Base-by-base conservation (phyloP, 1,284 basidiomycete genomes). In the Cryptococcus deneoformans region DNA sequence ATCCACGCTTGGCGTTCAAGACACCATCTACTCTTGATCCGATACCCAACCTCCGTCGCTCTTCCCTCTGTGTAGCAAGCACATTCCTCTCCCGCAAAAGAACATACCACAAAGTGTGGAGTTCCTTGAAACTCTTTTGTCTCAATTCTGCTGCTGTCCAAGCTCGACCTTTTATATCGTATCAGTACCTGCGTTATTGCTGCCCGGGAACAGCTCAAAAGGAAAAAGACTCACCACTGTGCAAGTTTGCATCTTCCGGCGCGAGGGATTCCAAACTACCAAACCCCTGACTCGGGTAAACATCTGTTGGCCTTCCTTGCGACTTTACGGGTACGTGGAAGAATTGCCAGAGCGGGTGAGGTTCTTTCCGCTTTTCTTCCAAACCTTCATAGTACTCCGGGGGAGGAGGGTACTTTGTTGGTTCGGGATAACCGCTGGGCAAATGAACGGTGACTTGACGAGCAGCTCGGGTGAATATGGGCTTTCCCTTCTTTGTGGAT, bases 81-180 rank as follows among this genome's bases (percentile, higher is more conserved):
- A 94, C 79, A 77, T 97, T 97, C 8, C 89, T 84, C 76, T 97
- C 94, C 60, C 90, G 83, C 40, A 92, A 72, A 29, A 92, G 80
- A 49, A 96, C 82, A 75, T 94, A 96, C 93, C 94, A 97, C 50
- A 97, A 80, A 16, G 86, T 89, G 77, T 97, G 93, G 63, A 97
- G 79, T 72, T 97, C 93, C 62, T 86, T 84, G 80, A 97, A 97
- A 60, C 86, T 90, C 78, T 96, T 96, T 53, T 87, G 79, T 50
- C 93, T 84, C 51, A 97, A 81, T 71, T 97, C 93, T 12, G 84
- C 81, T 3, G 91, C 87, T 47, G 80, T 83, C 93, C 93, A 97
- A 37, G 88, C 80, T 56, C 93, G 85, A 56, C 91, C 92, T 94
- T 11, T 24, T 35, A 35, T 20, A 38, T 34, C 2, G 3, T 37